These are phyloP conservation scores for Zalaria obscura DNA, from an alignment of 2,329 filamentous ascomycete genomes.

Conservation along the genomic window DNA sequence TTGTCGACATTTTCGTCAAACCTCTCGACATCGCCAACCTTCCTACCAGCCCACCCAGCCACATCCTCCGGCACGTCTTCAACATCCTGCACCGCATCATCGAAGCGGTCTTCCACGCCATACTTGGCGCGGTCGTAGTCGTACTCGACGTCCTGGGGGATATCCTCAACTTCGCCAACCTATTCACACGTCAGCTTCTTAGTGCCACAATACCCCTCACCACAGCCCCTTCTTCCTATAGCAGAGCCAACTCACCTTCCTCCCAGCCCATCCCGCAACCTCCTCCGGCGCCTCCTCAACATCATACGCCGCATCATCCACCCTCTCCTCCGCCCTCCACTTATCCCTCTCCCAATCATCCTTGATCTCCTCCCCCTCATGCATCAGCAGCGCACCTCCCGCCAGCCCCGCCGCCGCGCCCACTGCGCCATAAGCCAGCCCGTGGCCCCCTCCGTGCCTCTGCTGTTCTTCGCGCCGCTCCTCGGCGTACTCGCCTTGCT, in stretches of 20 bases:
- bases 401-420: constrained; percentile 27
- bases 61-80: constrained; percentile 22
- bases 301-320: constrained; percentile 13
- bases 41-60: constrained; percentile 24
- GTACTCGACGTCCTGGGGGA: constrained; percentile 21
- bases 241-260: constrained; percentile 13
- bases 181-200: constrained; percentile 4
- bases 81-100: constrained; percentile 18
- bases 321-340: constrained; percentile 12
- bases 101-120: constrained; percentile 15
- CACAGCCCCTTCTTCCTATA: background rate
- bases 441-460: constrained; percentile 13
- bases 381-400: constrained; percentile 30
- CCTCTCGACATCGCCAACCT: constrained; percentile 28
- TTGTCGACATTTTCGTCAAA: constrained; percentile 27
- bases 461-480: constrained; percentile 12
- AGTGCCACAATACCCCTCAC: background rate
- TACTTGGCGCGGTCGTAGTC: constrained; percentile 14
- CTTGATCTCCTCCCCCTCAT: constrained; percentile 28
- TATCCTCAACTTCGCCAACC: constrained; percentile 26
- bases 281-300: constrained; percentile 28
- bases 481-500: constrained; percentile 1
- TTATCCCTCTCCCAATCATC: constrained; percentile 15
- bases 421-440: constrained; percentile 22
- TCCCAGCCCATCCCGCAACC: constrained; percentile 28